phyloP scores from a whole-genome alignment of 1,284 basidiomycete species.

The Mrakiaceae sp. region DNA sequence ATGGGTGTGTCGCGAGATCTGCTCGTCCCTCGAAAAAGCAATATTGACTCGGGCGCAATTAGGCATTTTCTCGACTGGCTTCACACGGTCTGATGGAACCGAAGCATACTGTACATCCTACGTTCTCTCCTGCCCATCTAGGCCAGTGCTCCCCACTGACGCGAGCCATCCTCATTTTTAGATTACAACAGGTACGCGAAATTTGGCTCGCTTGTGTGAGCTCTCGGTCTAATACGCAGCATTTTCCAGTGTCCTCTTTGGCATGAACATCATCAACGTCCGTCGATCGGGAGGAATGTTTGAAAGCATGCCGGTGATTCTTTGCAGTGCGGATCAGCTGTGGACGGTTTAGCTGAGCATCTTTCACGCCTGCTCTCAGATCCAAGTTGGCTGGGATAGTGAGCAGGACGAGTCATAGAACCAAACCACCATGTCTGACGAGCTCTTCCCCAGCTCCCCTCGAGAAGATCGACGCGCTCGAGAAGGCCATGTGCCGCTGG shows the following conservation, averaged over 20 bases:
- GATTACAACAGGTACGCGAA: too few species aligned
- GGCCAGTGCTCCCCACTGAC: too few species aligned
- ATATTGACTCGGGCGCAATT: too few species aligned
- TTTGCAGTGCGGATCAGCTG: too few species aligned
- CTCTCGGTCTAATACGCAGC: too few species aligned
- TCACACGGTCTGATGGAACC: conserved; percentile 53
- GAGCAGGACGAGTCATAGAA: too few species aligned
- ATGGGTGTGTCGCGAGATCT: conserved; percentile 30
- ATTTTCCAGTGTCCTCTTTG: conserved; percentile 6
- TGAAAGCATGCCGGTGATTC: conserved; percentile 29
- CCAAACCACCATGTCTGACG: too few species aligned
- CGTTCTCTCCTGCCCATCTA: conserved; percentile 32
- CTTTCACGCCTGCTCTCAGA: too few species aligned
- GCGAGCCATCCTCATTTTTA: too few species aligned
- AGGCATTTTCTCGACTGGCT: conserved; percentile 43
- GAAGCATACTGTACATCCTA: conserved; percentile 46
- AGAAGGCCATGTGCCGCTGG: conserved; percentile 53
- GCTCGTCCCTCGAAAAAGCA: too few species aligned
- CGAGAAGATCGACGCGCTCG: conserved; percentile 54
- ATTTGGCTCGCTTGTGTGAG: background rate
- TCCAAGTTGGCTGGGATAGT: conserved; percentile 60
- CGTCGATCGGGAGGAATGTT: conserved; percentile 9
- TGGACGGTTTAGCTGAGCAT: too few species aligned
- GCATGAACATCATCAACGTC: conserved; percentile 11
- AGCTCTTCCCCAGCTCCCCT: conserved; percentile 38